Conservation (phyloP, 1,284 basidiomycete genomes). For the Papiliotrema fonsecae region DNA sequence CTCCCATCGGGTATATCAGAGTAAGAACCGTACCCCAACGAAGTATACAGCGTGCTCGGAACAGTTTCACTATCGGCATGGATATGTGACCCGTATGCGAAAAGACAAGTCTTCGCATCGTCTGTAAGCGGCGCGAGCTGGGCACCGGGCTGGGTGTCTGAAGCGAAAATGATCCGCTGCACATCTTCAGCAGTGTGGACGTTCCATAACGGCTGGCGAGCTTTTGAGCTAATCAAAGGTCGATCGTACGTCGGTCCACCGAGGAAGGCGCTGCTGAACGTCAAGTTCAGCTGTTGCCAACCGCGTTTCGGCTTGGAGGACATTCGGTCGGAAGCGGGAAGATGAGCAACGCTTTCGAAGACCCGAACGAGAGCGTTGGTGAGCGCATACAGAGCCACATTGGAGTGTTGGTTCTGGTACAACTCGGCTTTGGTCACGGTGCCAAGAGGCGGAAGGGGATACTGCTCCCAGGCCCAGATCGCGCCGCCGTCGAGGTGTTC, state of each 20-base stretch:
- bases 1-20: slow-evolving; percentile 35
- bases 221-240: slow-evolving; percentile 45
- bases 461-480: slow-evolving; percentile 52
- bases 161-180: slow-evolving; percentile 44
- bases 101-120: slow-evolving; percentile 36
- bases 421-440: slow-evolving; percentile 47
- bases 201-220: slow-evolving; percentile 35
- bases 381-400: slow-evolving; percentile 43
- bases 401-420: slow-evolving; percentile 48
- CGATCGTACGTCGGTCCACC: slow-evolving; percentile 46
- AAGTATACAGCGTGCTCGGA: slow-evolving; percentile 19
- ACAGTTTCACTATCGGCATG: slow-evolving; percentile 27
- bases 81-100: slow-evolving; percentile 49
- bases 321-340: slow-evolving; percentile 9
- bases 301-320: slow-evolving; percentile 8
- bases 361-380: slow-evolving; percentile 46
- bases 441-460: slow-evolving; percentile 39
- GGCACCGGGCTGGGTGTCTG: slow-evolving; percentile 51
- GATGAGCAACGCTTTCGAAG: slow-evolving; percentile 5
- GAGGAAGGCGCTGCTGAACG: slow-evolving; percentile 35
- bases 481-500: slow-evolving; percentile 50
- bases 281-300: slow-evolving; percentile 34
- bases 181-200: slow-evolving; percentile 45
- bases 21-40: slow-evolving; percentile 15
- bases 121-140: slow-evolving; percentile 39